A percentile compares a stretch with the other conserved stretches of the same genome.
Evolutionary conservation across 2,329 filamentous ascomycete species (phyloP).

Genomic region (Hymenoscyphus scutula): DNA sequence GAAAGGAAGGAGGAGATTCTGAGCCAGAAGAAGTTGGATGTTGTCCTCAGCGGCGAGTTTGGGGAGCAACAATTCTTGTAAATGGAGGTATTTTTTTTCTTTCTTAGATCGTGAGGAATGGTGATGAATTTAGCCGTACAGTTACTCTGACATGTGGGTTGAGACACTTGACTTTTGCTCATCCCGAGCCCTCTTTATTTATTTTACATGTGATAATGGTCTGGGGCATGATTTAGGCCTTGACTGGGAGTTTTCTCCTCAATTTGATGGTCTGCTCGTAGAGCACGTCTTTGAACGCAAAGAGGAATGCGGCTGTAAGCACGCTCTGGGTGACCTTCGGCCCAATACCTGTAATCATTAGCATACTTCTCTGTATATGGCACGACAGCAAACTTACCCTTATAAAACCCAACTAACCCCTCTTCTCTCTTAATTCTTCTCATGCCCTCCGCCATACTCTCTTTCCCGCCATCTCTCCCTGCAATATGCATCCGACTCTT

Average conservation of each 20-base stretch:
- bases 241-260: slow-evolving; percentile 41
- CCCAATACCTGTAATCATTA: slow-evolving; percentile 66
- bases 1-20: slow-evolving; percentile 24
- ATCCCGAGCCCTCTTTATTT: background rate
- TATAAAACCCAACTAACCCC: slow-evolving; percentile 89
- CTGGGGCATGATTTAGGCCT: slow-evolving; percentile 16
- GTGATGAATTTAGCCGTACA: background rate
- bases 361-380: background rate
- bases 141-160: background rate
- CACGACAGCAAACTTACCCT: slow-evolving; percentile 56
- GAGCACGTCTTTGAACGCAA: slow-evolving; percentile 95
- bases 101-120: background rate
- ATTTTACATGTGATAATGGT: background rate
- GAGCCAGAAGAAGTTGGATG: slow-evolving; percentile 9
- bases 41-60: slow-evolving; percentile 17
- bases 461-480: slow-evolving; percentile 68
- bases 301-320: slow-evolving; percentile 90
- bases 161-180: background rate
- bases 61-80: slow-evolving; percentile 19
- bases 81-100: background rate
- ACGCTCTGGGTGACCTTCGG: slow-evolving; percentile 98
- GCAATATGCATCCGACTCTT: slow-evolving; percentile 98
- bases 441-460: slow-evolving; percentile 77
- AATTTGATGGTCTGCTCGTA: slow-evolving; percentile 78
- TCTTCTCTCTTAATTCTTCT: slow-evolving; percentile 80